Evolutionary conservation across 2,329 filamentous ascomycete genomes (phyloP), one percentile per base, ranked within the genome.

Genomic region (Penicillium sp.): DNA sequence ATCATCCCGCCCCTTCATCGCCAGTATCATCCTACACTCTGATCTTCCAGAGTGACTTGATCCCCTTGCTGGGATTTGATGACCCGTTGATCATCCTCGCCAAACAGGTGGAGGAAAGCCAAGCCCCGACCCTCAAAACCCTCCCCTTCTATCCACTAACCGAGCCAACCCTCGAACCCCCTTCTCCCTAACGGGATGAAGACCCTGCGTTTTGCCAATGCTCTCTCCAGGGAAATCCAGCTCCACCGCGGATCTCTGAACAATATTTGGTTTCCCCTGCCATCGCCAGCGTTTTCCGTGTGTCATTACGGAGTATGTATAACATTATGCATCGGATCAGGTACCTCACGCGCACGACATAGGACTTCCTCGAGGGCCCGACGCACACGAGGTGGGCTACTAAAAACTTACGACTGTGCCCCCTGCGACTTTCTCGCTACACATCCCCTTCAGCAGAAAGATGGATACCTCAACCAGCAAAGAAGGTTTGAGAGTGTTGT

Each of bases 161-260:
- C 18, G 36, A 39, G 28, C 9, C 16, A 13, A n/a, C 9, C n/a
- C 36, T 39, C 16, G 18, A 39, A 21, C 16, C 16, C 34, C 34
- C 34, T 26, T n/a, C n/a, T 23, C 36, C 33, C n/a, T 48, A 38
- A 53, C 28, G 45, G 51, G 49, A 31, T 38, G 41, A 50, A 36
- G 45, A 52, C 51, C 51, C 54, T 54, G 47, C 51, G 44, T 57
- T 46, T 34, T 43, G 21, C 49, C 36, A 47, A 47, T 41, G 29
- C 41, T 42, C 52, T 39, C 44, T 50, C 47, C 39, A 52, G 45
- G 28, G 42, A 50, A 42, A 10, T 16, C 24, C 36, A 13, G 18
- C 52, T 52, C 49, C 46, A 51, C 49, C 48, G 38, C 28, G 46
- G 52, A 57, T 43, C 49, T 43, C 41, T 34, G 45, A 48, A 16